Evolutionary conservation across 257 asterid species (phyloP), one percentile per base, ranked within the genome.

Genomic region (Marsdenia floribunda): DNA sequence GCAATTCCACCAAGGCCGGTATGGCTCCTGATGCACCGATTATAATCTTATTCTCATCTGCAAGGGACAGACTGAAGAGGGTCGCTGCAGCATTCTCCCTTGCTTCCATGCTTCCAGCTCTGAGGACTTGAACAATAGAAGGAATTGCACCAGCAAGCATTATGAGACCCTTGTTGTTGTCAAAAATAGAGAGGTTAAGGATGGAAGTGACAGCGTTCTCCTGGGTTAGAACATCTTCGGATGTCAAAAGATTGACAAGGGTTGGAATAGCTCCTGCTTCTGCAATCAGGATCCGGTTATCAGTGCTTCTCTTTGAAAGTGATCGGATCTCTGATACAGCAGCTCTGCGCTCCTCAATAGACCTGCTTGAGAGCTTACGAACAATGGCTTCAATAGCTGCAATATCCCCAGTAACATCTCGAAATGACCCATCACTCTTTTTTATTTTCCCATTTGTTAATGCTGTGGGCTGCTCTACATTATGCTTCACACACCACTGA

Each of bases 11-110:
- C 68, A 94, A 86, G 16, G 96, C 98, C 0, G 91, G 87, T 61
- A 92, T 89, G 18, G 98, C 97, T 59, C 98, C 98, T 0, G 98
- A 94, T 16, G 97, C 97, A 0, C 98, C 98, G 4, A 93, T 93
- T 72, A 93, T 82, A 10, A 93, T 93, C 69, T 90, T 93, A 72
- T 91, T 91, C 78, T 93, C 98, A 35, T 94, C 95, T 3, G 90
- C 97, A 2, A 94, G 85, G 3, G 98, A 94, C 73, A 94, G 67
- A 75, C 97, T 84, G 72, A 94, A 94, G 58, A 94, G 90, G 73
- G 98, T 90, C 26, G 98, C 98, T 0, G 98, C 97, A 0, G 98
- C 91, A 64, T 94, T 94, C 58, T 94, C 98, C 76, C 90, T 87
- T 18, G 98, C 96, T 77, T 90, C 98, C 87, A 79, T 88, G 90